Evolutionary conservation across 2,329 filamentous ascomycete genomes (phyloP), one percentile per base, ranked within the genome.

Genomic region (Aspergillus unguis): DNA sequence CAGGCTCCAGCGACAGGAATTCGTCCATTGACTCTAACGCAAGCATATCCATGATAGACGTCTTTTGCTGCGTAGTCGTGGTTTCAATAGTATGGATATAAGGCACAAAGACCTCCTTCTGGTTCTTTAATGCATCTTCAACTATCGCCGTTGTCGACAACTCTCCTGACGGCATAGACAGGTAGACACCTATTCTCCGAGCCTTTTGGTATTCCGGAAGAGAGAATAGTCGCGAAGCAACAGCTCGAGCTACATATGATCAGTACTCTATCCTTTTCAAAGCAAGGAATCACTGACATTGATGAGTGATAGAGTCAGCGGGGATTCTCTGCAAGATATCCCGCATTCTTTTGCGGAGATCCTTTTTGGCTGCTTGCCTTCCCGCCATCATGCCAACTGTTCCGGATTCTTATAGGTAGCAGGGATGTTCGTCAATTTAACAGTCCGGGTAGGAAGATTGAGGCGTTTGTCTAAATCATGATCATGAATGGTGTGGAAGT

Each of bases 11-110:
- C 26, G 82, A 82, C 58, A 90, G 83, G 69, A 92, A 96, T 69
- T 99, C 94, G 28, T 82, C 74, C 46, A 90, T 70, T 27, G 85
- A 86, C 52, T 79, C 76, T 37, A 99, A 77, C 57, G 85, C 85
- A 25, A 99, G 83, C 94, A 99, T 97, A 66, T 96, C 91, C 94
- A 99, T 99, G 49, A 94, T 81, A 11, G 88, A 88, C 4, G 65
- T 75, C 5, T 84, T 81, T 51, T 76, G 75, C 28, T 69, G 69
- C 5, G 66, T 58, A 26, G 60, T 57, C 10, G 68, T 62, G 11
- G 64, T 61, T 73, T 54, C 75, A 67, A 76, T 29, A 77, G 80
- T 85, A 73, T 94, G 86, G 48, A 96, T 86, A 67, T 94, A 96
- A 0, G 94, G 94, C 44, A 99, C 85, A 70, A 90, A 97, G 53